A percentile compares a stretch with the other conserved stretches of the same genome.
Conservation (phyloP, 108 stramenopile species). For the Skeletonema menzelii region DNA sequence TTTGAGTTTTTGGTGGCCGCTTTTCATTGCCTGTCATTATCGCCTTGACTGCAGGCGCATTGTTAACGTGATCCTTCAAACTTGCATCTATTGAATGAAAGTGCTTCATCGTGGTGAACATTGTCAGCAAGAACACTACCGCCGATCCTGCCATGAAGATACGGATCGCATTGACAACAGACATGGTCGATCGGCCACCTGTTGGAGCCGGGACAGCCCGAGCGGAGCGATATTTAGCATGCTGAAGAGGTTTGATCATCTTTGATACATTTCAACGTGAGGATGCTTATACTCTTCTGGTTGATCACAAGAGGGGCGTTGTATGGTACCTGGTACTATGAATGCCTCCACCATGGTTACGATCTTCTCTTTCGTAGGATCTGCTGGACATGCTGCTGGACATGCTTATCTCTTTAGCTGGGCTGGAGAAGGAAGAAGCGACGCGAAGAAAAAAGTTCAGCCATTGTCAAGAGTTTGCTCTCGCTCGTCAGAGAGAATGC, state of each 20-base stretch:
- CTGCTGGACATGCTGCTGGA: too few species aligned
- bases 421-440: too few species aligned
- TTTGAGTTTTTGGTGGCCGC: neutral
- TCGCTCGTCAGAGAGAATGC: too few species aligned
- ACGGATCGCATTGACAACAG: neutral
- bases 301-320: too few species aligned
- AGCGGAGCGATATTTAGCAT: slow-evolving; percentile 28
- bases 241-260: slow-evolving; percentile 25
- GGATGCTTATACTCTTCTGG: too few species aligned
- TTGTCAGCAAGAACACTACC: slow-evolving; percentile 11
- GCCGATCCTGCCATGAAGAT: slow-evolving; percentile 15
- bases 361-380: too few species aligned
- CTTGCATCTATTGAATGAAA: slow-evolving; percentile 11
- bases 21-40: slow-evolving; percentile 3
- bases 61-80: slow-evolving; percentile 5
- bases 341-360: too few species aligned
- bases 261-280: neutral
- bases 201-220: slow-evolving; percentile 37
- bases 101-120: slow-evolving; percentile 9
- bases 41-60: slow-evolving; percentile 6
- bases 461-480: too few species aligned
- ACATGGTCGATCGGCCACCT: neutral
- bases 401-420: too few species aligned
- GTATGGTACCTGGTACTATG: too few species aligned
- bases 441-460: too few species aligned